phyloP scores from a whole-genome alignment of 768 basidiomycete genomes.

The Termitomyces sp. region DNA sequence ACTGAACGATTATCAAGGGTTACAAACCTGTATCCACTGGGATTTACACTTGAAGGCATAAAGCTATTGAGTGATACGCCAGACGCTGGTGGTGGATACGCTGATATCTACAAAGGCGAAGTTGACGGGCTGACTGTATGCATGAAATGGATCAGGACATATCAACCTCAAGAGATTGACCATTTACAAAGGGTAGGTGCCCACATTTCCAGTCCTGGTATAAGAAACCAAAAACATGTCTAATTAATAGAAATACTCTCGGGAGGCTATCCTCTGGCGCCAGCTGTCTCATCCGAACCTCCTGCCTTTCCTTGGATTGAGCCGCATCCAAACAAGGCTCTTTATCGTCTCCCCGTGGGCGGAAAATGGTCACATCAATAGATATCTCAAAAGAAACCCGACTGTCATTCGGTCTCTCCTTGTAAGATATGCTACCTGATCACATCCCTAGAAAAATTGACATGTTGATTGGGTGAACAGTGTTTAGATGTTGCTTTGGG shows the following conservation, averaged over 20 bases:
- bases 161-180: not conserved
- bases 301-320: constrained; percentile 1
- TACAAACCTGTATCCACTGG: not conserved
- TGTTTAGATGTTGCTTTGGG: not conserved
- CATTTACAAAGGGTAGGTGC: not conserved
- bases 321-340: not conserved
- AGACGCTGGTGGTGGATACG: not conserved
- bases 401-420: not conserved
- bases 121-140: not conserved
- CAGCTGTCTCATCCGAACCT: not conserved
- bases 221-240: not conserved
- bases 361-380: not conserved
- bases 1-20: not conserved
- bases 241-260: not conserved
- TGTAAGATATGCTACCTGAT: not conserved
- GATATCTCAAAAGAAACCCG: not conserved
- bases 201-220: not conserved
- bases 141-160: not conserved
- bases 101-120: not conserved
- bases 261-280: not conserved
- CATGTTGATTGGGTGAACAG: not conserved
- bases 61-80: not conserved
- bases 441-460: not conserved
- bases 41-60: not conserved
- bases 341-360: not conserved